A percentile compares a stretch with the other conserved stretches of the same genome.
Evolutionary conservation across 2,329 filamentous ascomycete genomes (phyloP).

Genomic region (Colletotrichum truncatum): DNA sequence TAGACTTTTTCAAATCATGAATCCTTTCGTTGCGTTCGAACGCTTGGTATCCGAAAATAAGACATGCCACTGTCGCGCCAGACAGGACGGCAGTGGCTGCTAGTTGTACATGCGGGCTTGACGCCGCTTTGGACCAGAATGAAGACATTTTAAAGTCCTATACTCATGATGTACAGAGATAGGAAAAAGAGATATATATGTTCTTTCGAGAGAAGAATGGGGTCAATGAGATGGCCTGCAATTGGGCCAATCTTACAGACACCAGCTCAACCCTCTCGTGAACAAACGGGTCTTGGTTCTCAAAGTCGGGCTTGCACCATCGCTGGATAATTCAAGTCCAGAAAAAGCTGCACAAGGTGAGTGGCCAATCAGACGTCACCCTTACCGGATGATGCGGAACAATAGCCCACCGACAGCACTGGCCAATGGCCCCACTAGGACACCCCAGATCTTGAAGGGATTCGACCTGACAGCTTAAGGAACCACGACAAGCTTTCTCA

Average conservation of each 20-base stretch:
- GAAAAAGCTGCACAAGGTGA: slow-evolving; percentile 7
- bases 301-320: neutral
- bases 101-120: slow-evolving; percentile 66
- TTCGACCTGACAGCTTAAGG: too few species aligned
- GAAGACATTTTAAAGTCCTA: slow-evolving; percentile 48
- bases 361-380: neutral
- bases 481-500: too few species aligned
- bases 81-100: slow-evolving; percentile 76
- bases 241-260: neutral
- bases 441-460: neutral
- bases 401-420: neutral
- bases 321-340: neutral
- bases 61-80: slow-evolving; percentile 66
- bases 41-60: slow-evolving; percentile 70
- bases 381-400: neutral
- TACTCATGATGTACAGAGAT: slow-evolving; percentile 3
- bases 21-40: slow-evolving; percentile 64
- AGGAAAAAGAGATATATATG: fast-evolving
- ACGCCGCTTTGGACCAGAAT: slow-evolving; percentile 52
- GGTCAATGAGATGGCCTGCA: neutral
- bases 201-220: neutral
- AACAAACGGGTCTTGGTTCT: neutral
- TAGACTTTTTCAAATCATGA: slow-evolving; percentile 67
- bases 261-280: neutral
- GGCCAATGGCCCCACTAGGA: neutral